Conservation (phyloP, 2,329 filamentous ascomycete genomes). For the Diaporthe eres region DNA sequence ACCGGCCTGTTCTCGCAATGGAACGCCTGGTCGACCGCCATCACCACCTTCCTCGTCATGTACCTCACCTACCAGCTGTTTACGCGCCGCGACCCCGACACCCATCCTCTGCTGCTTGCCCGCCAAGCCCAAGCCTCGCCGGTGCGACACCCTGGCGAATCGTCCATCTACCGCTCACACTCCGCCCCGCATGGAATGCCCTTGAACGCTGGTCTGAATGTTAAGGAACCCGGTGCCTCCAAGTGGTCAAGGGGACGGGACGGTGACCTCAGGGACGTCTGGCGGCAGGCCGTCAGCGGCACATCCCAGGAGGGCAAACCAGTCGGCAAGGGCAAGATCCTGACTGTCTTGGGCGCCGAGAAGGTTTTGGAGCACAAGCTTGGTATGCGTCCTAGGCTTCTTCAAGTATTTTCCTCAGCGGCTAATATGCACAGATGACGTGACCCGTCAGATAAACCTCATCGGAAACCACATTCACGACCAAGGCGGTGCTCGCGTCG, state of each 20-base stretch:
- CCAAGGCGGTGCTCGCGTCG: conserved; percentile 81
- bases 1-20: conserved; percentile 81
- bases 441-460: conserved; percentile 89
- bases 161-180: conserved; percentile 86
- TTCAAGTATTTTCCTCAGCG: background rate
- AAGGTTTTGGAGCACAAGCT: conserved; percentile 80
- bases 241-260: conserved; percentile 88
- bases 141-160: conserved; percentile 87
- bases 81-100: conserved; percentile 84
- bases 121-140: conserved; percentile 84
- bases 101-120: conserved; percentile 90
- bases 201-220: conserved; percentile 81
- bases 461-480: conserved; percentile 84
- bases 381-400: conserved; percentile 55
- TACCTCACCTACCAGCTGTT: conserved; percentile 80
- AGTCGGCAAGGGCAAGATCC: conserved; percentile 76
- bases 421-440: conserved; percentile 65
- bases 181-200: conserved; percentile 89
- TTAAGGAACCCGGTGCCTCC: conserved; percentile 83
- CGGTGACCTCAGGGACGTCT: conserved; percentile 92
- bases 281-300: conserved; percentile 80
- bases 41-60: conserved; percentile 76
- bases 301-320: conserved; percentile 73
- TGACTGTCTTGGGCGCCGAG: conserved; percentile 84
- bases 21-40: conserved; percentile 83